Evolutionary conservation across 2,329 filamentous ascomycete genomes (phyloP), one percentile per base, ranked within the genome.

Genomic region (Exserohilum rostratum): DNA sequence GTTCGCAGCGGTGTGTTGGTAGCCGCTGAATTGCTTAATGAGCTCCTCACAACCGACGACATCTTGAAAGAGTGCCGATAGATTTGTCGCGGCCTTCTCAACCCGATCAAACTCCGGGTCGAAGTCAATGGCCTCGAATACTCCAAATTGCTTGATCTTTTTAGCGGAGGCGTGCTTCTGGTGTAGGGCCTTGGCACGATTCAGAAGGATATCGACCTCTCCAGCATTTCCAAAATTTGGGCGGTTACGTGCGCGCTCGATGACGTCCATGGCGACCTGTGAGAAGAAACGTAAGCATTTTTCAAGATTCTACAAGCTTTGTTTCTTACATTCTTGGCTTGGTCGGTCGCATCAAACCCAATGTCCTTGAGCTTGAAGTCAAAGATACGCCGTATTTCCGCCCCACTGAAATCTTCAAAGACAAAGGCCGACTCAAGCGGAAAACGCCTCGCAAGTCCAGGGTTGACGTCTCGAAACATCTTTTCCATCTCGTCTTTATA

Each of bases 391-490:
- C 74, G 67, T 0, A 92, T 75, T 47, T 90, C 83, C 0, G 72
- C 57, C 11, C 88, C 78, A 1, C 75, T 78, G 64, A 89, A 92
- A 66, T 92, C 87, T 15, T 89, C 83, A 64, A 92, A 93, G 0
- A 71, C 67, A 60, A 92, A 92, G 0, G 85, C 87, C 0, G 82
- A 80, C 0, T 81, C 77, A 0, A 90, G 69, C 0, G 85, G 85
- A 54, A 92, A 91, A 0, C 89, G 80, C 25, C 89, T 78, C 3
- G 78, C 79, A 0, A 92, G 78, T 0, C 89, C 90, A 0, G 88
- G 88, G 54, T 92, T 92, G 44, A 85, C 84, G 29, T 88, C 87
- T n/a, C 86, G 84, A 56, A 91, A 87, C 88, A 92, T 91, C 0
- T 82, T 75, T 47, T 85, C 79, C 85, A 93, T 89, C 59, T 88